Evolutionary conservation across 78 protist species (phyloP).

Genomic region (Planoprotostelium fungivorum): DNA sequence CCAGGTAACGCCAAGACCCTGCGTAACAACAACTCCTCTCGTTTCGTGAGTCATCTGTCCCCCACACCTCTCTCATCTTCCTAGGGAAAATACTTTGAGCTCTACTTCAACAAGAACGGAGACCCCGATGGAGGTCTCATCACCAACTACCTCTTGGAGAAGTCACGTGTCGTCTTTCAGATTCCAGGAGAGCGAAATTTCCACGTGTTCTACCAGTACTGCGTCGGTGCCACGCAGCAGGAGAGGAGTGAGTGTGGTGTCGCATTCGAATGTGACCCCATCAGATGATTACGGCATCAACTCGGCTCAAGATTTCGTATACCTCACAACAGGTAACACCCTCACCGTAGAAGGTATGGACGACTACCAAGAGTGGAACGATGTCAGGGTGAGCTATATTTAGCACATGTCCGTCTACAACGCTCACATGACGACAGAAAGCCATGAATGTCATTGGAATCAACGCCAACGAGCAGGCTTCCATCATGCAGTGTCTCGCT

Average conservation of each 20-base stretch:
- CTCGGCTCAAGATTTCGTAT: slow-evolving; percentile 59
- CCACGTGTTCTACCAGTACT: slow-evolving; percentile 85
- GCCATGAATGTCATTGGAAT: slow-evolving; percentile 83
- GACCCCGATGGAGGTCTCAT: slow-evolving; percentile 87
- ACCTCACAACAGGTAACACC: slow-evolving; percentile 52
- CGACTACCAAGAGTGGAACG: slow-evolving; percentile 32
- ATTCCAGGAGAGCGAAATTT: slow-evolving; percentile 84
- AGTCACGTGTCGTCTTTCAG: slow-evolving; percentile 73
- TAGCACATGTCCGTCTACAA: too few species aligned
- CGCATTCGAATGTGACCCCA: background rate
- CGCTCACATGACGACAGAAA: too few species aligned
- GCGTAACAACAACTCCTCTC: slow-evolving; percentile 39
- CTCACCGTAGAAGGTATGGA: slow-evolving; percentile 46
- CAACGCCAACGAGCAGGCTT: slow-evolving; percentile 24
- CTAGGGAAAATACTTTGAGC: slow-evolving; percentile 59
- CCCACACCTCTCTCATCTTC: background rate
- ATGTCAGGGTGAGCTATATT: too few species aligned
- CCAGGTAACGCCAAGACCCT: slow-evolving; percentile 52
- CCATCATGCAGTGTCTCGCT: slow-evolving; percentile 61
- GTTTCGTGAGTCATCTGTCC: slow-evolving; percentile 16
- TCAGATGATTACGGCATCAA: slow-evolving; percentile 48
- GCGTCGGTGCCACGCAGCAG: slow-evolving; percentile 50
- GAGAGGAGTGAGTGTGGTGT: slow-evolving; percentile 10
- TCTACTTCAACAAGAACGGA: slow-evolving; percentile 43
- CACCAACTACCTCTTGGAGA: slow-evolving; percentile 57